Evolutionary conservation across 2,329 filamentous ascomycete genomes (phyloP), one percentile per base, ranked within the genome.

Genomic region (Botrytis medusae): DNA sequence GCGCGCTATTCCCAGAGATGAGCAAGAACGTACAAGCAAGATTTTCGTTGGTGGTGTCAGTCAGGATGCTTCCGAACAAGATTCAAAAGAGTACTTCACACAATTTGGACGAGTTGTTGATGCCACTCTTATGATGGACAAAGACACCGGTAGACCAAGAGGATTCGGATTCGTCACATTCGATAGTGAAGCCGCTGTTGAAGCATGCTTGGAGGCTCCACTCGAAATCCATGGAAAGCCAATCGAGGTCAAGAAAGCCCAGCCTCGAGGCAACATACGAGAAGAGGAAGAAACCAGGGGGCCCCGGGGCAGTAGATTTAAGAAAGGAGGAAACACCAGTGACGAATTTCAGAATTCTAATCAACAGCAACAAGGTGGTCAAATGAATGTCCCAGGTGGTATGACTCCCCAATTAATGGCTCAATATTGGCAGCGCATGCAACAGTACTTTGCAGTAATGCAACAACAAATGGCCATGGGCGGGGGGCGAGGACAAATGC

Each of bases 61-160:
- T 82, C 96, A 98, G 84, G 96, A 99, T 80, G 96, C 95, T 0
- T 98, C 94, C 1, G 96, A 99, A 80, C 91, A 95, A 75, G 94
- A 98, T 81, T 99, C 99, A 82, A 94, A 94, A 81, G 92, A 96
- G 74, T 99, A 97, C 84, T 99, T 99, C 84, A 94, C 93, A 80
- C 93, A 97, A 80, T 99, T 98, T 79, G 96, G 96, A 42, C 91
- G 95, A 75, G 96, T 99, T 32, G 92, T 99, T 57, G 96, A 99
- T 83, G 96, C 96, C 2, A 99, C 96, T 0, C 89, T 99, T 3
- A 99, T 99, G 96, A 99, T 99, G 91, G 96, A 99, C 82, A 99
- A 99, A 84, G 96, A 99, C 82, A 99, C 96, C 0, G 96, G 96
- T n/a, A 90, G 96, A 59, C 96, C 96, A 4, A 89, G 96, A 80